A percentile compares a stretch with the other conserved stretches of the same genome.
These are phyloP conservation scores for Mycosphaerella arachidis DNA, from an alignment of 2,329 filamentous ascomycete genomes.

Conservation along the genomic window DNA sequence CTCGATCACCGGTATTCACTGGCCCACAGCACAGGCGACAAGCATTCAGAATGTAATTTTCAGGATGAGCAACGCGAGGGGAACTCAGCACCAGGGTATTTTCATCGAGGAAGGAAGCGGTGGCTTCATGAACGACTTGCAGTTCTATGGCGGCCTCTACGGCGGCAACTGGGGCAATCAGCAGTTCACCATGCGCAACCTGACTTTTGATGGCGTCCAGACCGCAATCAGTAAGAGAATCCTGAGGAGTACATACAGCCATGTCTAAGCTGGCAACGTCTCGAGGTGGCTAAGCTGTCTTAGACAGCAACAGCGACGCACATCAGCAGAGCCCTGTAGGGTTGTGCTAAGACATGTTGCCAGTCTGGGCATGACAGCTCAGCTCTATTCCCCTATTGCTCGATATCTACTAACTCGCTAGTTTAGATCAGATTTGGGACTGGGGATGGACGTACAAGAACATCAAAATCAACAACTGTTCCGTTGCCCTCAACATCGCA, in stretches of 20 bases:
- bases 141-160: constrained; percentile 41
- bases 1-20: constrained; percentile 44
- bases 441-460: constrained; percentile 51
- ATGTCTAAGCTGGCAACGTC: too few species aligned
- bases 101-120: constrained; percentile 44
- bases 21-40: constrained; percentile 45
- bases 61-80: constrained; percentile 40
- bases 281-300: too few species aligned
- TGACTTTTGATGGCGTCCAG: constrained; percentile 49
- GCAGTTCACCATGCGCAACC: constrained; percentile 51
- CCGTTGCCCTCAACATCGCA: constrained; percentile 49
- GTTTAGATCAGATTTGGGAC: constrained; percentile 48
- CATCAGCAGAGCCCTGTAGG: too few species aligned
- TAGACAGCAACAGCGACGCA: too few species aligned
- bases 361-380: too few species aligned
- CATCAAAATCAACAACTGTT: constrained; percentile 50
- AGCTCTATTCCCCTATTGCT: too few species aligned
- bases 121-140: constrained; percentile 45
- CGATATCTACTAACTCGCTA: too few species aligned
- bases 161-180: constrained; percentile 44
- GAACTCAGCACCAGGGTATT: constrained; percentile 46
- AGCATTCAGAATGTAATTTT: constrained; percentile 44
- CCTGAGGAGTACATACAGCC: too few species aligned
- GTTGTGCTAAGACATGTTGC: too few species aligned
- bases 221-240: constrained; percentile 46